These are phyloP conservation scores for Alloteropsis angusta DNA, from an alignment of 202 grass and related monocot genomes.

Conservation along the genomic window DNA sequence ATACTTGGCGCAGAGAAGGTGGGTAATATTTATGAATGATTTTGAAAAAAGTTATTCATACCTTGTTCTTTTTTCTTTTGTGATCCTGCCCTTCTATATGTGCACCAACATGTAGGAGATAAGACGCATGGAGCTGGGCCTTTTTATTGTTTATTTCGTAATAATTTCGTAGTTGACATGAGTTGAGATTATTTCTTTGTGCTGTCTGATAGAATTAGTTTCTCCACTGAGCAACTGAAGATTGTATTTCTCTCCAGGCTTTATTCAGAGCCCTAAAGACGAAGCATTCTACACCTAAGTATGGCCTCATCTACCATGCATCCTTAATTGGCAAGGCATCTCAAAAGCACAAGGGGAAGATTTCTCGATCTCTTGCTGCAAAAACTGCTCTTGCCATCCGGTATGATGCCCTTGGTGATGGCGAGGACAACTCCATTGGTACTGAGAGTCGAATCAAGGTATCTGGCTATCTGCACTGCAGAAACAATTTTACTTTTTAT, in stretches of 20 bases:
- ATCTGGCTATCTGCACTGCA: slow-evolving; percentile 25
- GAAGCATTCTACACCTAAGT: slow-evolving; percentile 87
- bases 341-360: slow-evolving; percentile 73
- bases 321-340: slow-evolving; percentile 79
- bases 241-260: slow-evolving; percentile 37
- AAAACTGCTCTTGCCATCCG: slow-evolving; percentile 69
- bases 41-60: not conserved
- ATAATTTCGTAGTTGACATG: not conserved
- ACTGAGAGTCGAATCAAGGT: slow-evolving; percentile 78
- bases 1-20: slow-evolving; percentile 99
- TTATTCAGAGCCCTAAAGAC: slow-evolving; percentile 93
- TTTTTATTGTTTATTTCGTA: not conserved
- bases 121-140: not conserved
- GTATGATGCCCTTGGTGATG: slow-evolving; percentile 80
- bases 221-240: not conserved
- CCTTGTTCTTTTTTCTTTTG: not conserved
- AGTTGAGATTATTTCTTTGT: not conserved
- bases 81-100: not conserved
- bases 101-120: not conserved
- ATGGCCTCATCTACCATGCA: slow-evolving; percentile 86
- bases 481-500: not conserved
- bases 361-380: slow-evolving; percentile 74
- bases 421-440: slow-evolving; percentile 58
- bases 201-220: not conserved
- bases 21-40: not conserved